Conservation (phyloP, 768 basidiomycete species). For the Tricholoma matsutake region DNA sequence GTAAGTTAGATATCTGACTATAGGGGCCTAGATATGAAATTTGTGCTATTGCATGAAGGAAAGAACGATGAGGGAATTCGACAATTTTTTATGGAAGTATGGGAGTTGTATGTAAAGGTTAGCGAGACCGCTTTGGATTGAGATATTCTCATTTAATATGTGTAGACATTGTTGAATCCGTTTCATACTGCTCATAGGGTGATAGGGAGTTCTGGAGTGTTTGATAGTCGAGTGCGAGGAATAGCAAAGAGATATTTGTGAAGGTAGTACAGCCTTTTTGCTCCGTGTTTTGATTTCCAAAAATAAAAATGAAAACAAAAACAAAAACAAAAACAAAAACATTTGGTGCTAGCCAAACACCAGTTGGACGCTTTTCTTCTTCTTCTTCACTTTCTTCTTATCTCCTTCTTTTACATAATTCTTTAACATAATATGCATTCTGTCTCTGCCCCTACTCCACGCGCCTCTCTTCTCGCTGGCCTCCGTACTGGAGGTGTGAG, state of each 20-base stretch:
- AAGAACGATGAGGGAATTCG: constrained; percentile 98
- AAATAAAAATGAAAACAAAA: too few relatives aligned
- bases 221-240: constrained; percentile 80
- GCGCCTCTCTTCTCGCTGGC: constrained; percentile 83
- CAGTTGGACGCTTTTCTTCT: constrained; percentile 26
- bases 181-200: constrained; percentile 89
- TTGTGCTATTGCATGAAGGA: constrained; percentile 88
- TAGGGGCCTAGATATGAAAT: constrained; percentile 83
- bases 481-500: constrained; percentile 91
- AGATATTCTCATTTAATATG: too few relatives aligned
- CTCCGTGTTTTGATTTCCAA: constrained; percentile 27
- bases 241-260: constrained; percentile 84
- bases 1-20: constrained; percentile 16
- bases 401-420: constrained; percentile 30
- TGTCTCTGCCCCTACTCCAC: constrained; percentile 46
- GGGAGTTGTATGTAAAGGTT: constrained; percentile 98
- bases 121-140: too few relatives aligned
- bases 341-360: too few relatives aligned
- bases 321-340: too few relatives aligned
- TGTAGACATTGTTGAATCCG: constrained; percentile 91
- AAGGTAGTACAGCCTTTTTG: constrained; percentile 7
- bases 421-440: constrained; percentile 40
- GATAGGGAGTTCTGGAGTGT: constrained; percentile 75
- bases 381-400: constrained; percentile 18
- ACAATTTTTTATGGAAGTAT: constrained; percentile 89